Evolutionary conservation across 225 moss, liverwort and hornwort species (phyloP).

Genomic region (Physcomitrellopsis africana): DNA sequence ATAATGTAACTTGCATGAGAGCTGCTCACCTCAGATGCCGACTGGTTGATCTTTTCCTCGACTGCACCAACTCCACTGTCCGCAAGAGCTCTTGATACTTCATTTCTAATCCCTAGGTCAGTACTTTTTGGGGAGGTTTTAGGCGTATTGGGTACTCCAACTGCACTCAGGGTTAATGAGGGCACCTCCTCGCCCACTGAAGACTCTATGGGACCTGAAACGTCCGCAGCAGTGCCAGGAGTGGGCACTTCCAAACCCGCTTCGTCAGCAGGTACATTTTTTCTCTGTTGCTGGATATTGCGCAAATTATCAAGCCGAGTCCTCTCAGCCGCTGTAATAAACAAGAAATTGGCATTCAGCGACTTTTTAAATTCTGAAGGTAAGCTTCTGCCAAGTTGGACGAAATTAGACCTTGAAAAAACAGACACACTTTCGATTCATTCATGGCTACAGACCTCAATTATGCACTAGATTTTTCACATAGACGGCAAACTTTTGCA

Average conservation of each 20-base stretch:
- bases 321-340: conserved; percentile 39
- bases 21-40: conserved; percentile 30
- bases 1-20: background rate
- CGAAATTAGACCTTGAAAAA: background rate
- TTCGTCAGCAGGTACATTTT: conserved; percentile 27
- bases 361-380: conserved; percentile 2
- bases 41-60: conserved; percentile 32
- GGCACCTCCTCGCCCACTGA: background rate
- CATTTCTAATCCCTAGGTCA: conserved; percentile 18
- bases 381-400: no score
- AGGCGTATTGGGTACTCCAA: background rate
- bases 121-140: conserved; percentile 9
- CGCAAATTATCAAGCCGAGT: conserved; percentile 37
- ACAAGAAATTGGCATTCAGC: conserved; percentile 4
- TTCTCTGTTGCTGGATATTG: conserved; percentile 38
- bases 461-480: background rate
- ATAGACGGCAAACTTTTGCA: background rate
- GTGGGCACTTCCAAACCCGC: background rate
- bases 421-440: background rate
- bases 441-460: background rate
- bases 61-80: conserved; percentile 27
- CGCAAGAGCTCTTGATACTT: conserved; percentile 14
- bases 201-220: conserved; percentile 26
- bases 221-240: conserved; percentile 20
- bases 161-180: conserved; percentile 3